These are phyloP conservation scores for Gaultheria prostrata DNA, from an alignment of 148 eudicot genomes.

Conservation along the genomic window DNA sequence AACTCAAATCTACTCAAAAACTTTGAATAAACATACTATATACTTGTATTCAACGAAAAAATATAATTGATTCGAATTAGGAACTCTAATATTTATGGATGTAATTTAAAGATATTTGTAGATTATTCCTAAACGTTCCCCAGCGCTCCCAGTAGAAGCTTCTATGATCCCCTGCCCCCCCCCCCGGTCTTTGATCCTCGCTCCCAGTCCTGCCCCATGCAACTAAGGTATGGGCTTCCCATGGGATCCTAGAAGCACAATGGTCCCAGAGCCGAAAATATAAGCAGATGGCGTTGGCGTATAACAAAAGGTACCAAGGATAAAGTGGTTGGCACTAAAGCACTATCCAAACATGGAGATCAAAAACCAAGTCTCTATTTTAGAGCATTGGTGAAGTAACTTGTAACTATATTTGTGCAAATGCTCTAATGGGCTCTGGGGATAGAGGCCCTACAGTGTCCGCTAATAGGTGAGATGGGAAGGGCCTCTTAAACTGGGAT, in stretches of 20 bases:
- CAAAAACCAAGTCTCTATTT: not conserved
- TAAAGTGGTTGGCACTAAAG: not conserved
- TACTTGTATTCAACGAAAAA: not conserved
- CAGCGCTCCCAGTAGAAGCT: not conserved
- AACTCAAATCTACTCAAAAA: not conserved
- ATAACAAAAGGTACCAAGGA: not conserved
- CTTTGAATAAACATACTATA: too few relatives aligned
- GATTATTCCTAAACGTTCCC: not conserved
- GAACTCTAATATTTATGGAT: not conserved
- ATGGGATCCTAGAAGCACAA: not conserved
- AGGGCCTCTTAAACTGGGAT: not conserved
- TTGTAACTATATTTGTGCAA: not conserved
- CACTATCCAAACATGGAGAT: not conserved
- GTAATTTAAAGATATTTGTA: not conserved
- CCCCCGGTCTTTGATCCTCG: too few relatives aligned
- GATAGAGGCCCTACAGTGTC: not conserved
- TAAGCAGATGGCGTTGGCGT: not conserved
- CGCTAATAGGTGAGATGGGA: not conserved
- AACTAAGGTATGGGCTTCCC: not conserved
- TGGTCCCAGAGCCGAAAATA: not conserved
- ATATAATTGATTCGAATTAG: not conserved
- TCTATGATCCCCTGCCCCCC: not conserved
- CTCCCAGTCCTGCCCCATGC: too few relatives aligned
- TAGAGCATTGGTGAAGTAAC: not conserved
- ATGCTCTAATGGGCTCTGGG: not conserved